Evolutionary conservation across 176 grass and related monocot species (phyloP).

Genomic region (Avena insularis): DNA sequence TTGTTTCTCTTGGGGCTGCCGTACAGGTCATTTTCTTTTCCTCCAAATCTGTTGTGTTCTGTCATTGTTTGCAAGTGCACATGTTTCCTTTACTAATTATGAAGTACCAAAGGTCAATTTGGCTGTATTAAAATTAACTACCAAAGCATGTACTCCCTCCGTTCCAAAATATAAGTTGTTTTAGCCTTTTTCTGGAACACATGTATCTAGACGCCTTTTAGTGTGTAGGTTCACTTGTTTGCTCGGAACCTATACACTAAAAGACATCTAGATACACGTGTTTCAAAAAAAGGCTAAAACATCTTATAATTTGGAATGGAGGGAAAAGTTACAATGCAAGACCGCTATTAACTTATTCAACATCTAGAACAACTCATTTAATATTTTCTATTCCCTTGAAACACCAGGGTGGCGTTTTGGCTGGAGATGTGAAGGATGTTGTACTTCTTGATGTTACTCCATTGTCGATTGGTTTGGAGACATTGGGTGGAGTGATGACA

Average conservation of each 20-base stretch:
- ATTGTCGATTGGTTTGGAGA: constrained; percentile 93
- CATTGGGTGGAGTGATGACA: constrained; percentile 95
- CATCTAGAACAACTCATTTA: constrained; percentile 24
- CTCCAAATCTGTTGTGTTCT: constrained; percentile 7
- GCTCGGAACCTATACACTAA: too few species aligned
- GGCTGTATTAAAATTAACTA: not conserved
- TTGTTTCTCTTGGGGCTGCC: constrained; percentile 94
- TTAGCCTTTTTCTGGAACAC: too few species aligned
- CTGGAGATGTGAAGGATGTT: constrained; percentile 96
- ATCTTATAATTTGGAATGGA: too few species aligned
- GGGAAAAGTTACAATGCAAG: not conserved
- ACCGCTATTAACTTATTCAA: not conserved
- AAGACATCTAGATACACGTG: too few species aligned
- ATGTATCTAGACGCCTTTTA: too few species aligned
- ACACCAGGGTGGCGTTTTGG: constrained; percentile 80
- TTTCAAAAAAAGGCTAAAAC: too few species aligned
- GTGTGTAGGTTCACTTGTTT: too few species aligned
- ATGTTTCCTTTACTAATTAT: not conserved
- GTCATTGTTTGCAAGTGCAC: not conserved
- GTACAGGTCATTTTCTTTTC: constrained; percentile 74
- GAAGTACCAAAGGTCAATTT: not conserved
- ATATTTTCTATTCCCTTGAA: constrained; percentile 32
- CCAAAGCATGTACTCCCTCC: not conserved
- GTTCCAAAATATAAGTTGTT: too few species aligned
- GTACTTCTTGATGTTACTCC: constrained; percentile 94